These are phyloP conservation scores for Scheffersomyces insectosa DNA, from an alignment of 1,139 yeast genomes.

Conservation along the genomic window DNA sequence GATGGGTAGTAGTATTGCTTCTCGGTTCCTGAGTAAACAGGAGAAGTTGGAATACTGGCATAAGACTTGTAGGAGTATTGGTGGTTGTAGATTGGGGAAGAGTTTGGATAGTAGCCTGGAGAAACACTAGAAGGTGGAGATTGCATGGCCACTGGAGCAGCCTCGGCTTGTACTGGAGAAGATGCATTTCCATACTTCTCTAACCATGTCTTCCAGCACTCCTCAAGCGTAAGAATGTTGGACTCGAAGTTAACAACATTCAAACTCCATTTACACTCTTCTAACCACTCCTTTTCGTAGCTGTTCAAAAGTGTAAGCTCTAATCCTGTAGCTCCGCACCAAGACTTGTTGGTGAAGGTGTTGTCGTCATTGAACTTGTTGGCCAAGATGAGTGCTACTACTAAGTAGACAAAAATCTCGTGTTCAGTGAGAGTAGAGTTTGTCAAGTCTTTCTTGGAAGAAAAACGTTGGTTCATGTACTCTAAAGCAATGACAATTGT, in stretches of 20 bases:
- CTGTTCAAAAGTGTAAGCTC: constrained; percentile 58
- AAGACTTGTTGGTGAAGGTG: constrained; percentile 90
- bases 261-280: constrained; percentile 48
- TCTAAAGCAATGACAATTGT: constrained; percentile 80
- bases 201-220: constrained; percentile 51
- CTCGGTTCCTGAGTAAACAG: constrained; percentile 14
- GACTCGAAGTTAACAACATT: constrained; percentile 45
- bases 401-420: constrained; percentile 62
- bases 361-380: constrained; percentile 96
- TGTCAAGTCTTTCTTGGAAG: constrained; percentile 19
- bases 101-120: constrained; percentile 16
- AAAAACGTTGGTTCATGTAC: constrained; percentile 57
- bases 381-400: constrained; percentile 76
- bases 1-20: constrained; percentile 13
- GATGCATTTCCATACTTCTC: constrained; percentile 28
- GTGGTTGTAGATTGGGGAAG: constrained; percentile 19
- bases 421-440: constrained; percentile 33
- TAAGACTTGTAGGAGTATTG: constrained; percentile 8
- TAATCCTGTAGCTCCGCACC: constrained; percentile 94
- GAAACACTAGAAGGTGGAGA: constrained; percentile 11
- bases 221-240: constrained; percentile 44
- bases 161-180: constrained; percentile 2
- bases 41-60: constrained; percentile 27
- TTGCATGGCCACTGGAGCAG: constrained; percentile 5
- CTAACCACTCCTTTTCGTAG: constrained; percentile 76